Conservation (phyloP, 1,284 basidiomycete genomes). For the Puccinia hordei region DNA sequence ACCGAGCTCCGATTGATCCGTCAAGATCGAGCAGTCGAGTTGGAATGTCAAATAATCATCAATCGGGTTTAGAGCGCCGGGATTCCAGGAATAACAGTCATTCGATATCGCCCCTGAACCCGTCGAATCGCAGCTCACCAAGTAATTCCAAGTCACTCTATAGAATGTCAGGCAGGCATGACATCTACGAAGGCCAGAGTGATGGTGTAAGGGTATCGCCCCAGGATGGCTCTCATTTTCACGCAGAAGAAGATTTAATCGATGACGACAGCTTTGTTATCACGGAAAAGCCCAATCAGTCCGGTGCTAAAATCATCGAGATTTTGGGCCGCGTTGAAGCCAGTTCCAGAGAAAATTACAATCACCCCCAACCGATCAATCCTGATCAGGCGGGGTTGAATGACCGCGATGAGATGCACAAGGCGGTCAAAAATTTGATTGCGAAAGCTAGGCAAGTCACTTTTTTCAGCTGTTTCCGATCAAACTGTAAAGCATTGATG, state of each 20-base stretch:
- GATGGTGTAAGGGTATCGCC: neutral
- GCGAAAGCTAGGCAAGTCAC: constrained; percentile 35
- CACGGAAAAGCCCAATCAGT: constrained; percentile 27
- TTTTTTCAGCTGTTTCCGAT: neutral
- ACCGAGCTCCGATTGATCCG: neutral
- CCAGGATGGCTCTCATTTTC: neutral
- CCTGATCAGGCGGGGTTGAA: neutral
- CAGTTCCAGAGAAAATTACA: constrained; percentile 26
- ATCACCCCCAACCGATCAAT: constrained; percentile 1
- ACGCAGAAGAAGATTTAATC: neutral
- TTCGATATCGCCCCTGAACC: constrained; percentile 7
- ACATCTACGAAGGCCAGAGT: neutral
- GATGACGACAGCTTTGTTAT: constrained; percentile 33
- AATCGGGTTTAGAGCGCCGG: constrained; percentile 12
- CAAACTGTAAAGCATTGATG: neutral
- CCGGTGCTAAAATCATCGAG: constrained; percentile 4
- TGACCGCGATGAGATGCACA: constrained; percentile 21
- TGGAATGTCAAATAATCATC: constrained; percentile 20
- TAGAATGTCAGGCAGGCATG: constrained; percentile 28
- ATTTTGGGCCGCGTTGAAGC: constrained; percentile 32
- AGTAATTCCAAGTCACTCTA: constrained; percentile 33
- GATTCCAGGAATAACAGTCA: constrained; percentile 20
- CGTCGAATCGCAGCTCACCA: neutral
- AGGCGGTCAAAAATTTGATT: constrained; percentile 42
- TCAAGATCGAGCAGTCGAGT: constrained; percentile 22